phyloP scores from a whole-genome alignment of 345 rosid genomes.

The Populus alba region DNA sequence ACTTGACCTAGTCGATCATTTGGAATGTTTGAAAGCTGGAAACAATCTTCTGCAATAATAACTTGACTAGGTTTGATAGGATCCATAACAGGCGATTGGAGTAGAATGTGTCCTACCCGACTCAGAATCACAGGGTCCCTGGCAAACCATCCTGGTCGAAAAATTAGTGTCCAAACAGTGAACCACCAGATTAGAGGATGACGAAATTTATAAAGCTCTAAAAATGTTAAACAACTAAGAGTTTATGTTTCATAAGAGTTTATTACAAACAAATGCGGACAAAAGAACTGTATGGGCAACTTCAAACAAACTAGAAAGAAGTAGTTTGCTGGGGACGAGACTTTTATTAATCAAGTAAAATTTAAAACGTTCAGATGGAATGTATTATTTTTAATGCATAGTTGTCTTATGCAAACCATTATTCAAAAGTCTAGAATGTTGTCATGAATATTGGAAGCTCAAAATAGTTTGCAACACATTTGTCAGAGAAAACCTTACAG shows the following conservation, averaged over 20 bases:
- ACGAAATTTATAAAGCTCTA: neutral
- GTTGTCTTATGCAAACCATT: neutral
- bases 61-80: conserved; percentile 44
- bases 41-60: conserved; percentile 70
- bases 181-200: neutral
- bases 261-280: neutral
- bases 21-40: conserved; percentile 62
- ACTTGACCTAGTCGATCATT: conserved; percentile 41
- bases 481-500: neutral
- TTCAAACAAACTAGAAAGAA: neutral
- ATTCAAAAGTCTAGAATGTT: neutral
- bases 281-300: neutral
- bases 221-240: neutral
- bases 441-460: neutral
- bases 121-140: conserved; percentile 62
- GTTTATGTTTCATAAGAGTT: neutral
- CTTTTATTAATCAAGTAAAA: neutral
- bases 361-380: neutral
- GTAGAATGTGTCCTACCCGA: conserved; percentile 58
- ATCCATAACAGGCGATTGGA: conserved; percentile 40
- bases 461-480: neutral
- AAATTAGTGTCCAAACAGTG: conserved; percentile 7
- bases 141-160: conserved; percentile 84
- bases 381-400: neutral
- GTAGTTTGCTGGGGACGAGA: neutral